phyloP scores from a whole-genome alignment of 257 asterid species.

The Anisodus acutangulus region DNA sequence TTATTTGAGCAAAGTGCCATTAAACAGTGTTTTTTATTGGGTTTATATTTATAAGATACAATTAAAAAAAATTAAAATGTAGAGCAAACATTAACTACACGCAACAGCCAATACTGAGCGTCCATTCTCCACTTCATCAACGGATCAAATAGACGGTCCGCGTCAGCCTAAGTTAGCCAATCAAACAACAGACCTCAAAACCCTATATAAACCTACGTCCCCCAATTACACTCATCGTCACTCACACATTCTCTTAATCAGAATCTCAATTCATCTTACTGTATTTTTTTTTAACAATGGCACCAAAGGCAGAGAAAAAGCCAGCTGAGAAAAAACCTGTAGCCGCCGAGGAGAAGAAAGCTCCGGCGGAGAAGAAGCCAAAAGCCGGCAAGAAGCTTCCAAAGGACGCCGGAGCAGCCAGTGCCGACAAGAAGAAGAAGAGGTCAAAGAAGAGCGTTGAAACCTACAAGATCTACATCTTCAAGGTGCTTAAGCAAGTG shows the following conservation, averaged over 20 bases:
- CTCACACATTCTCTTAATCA: neutral
- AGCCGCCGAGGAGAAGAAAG: neutral
- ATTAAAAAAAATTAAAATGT: too few species aligned
- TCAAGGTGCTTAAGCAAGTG: neutral
- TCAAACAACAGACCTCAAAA: neutral
- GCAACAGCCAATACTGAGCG: neutral
- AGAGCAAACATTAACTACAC: too few species aligned
- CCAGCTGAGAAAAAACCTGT: constrained; percentile 23
- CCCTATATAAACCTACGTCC: neutral
- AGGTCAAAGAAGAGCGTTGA: constrained; percentile 11
- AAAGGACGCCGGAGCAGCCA: neutral
- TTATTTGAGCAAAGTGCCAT: too few species aligned
- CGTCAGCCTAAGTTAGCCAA: neutral
- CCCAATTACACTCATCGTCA: accelerated
- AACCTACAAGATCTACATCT: constrained; percentile 5
- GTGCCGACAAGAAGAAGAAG: constrained; percentile 9
- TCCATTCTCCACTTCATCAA: neutral
- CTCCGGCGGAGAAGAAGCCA: constrained; percentile 9
- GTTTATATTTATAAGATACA: too few species aligned
- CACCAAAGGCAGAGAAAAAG: constrained; percentile 18
- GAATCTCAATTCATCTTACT: too few species aligned
- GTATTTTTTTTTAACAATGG: neutral
- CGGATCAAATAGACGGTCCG: neutral
- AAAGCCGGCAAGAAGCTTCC: neutral
- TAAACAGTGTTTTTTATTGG: too few species aligned